Evolutionary conservation across 2,329 filamentous ascomycete genomes (phyloP), one percentile per base, ranked within the genome.

Genomic region (Dactylonectria estremocensis): DNA sequence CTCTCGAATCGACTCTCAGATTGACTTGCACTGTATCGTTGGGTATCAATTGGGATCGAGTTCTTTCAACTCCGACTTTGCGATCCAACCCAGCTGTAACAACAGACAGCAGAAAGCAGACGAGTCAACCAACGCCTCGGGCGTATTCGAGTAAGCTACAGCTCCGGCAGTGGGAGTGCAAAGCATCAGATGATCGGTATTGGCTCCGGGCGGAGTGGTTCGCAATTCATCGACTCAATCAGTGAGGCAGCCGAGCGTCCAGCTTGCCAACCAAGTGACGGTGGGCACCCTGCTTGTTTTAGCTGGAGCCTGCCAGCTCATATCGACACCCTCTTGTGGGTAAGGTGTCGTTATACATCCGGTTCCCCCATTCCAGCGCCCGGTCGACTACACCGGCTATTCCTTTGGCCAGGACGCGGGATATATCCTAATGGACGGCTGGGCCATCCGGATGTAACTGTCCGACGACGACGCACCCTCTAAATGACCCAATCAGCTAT

Each of bases 31-130:
- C 62, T 14, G 28, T 49, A 7, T 37, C 40, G 33, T 66, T 57
- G 49, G 64, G 64, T 61, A 58, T 46, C 64, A 61, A 61, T 66
- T 61, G 64, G 64, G 64, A 66, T 33, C 28, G 31, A 50, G 31
- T 49, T n/a, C 5, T 50, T 65, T 60, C 63, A 65, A 65, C 40
- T 31, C 24, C n/a, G 45, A 22, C 18, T 59, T 45, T 37, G 43
- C 35, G 14, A 24, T 16, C 37, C 18, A 61, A 20, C 3, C 4
- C 46, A 40, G 22, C 48, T 6, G 28, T 46, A 43, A 22, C n/a
- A 52, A 8, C 28, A 52, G 24, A 40, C 37, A 5, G 6, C 37
- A 40, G 37, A 14, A n/a, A n/a, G 40, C 40, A 43, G 16, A 43
- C 40, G n/a, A 43, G 40, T 8, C 40, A 8, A 43, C 14, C 40